These are phyloP conservation scores for Cercophora sp. DNA, from an alignment of 495 filamentous ascomycete genomes.

Conservation along the genomic window DNA sequence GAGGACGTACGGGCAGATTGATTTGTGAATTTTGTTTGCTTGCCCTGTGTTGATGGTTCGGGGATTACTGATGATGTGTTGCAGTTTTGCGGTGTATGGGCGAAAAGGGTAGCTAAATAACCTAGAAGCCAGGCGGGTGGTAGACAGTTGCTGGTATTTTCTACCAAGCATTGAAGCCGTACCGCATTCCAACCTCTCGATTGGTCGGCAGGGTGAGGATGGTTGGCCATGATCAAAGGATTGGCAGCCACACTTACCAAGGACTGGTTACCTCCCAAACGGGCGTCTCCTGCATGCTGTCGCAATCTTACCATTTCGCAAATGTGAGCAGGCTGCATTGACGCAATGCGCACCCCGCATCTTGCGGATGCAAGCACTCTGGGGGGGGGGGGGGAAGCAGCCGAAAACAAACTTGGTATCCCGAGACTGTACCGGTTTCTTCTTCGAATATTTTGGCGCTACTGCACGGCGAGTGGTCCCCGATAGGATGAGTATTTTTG, in stretches of 20 bases:
- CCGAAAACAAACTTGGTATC: not conserved
- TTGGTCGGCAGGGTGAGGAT: not conserved
- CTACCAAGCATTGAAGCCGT: no score
- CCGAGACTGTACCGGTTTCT: not conserved
- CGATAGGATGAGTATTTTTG: not conserved
- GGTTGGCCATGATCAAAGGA: not conserved
- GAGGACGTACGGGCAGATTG: no score
- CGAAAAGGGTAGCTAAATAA: no score
- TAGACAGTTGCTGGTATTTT: no score
- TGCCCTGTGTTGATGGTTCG: no score
- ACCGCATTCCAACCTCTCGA: no score
- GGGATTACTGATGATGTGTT: no score
- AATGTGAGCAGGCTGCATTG: not conserved
- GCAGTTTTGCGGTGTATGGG: no score
- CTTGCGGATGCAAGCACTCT: not conserved
- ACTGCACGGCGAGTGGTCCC: not conserved
- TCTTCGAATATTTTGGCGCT: not conserved
- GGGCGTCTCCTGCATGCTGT: not conserved
- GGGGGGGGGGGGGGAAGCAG: not conserved
- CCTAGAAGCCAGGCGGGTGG: no score
- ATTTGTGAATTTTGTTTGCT: no score
- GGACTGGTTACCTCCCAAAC: not conserved
- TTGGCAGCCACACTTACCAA: not conserved
- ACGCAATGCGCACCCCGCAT: slow-evolving; percentile 1
- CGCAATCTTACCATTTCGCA: not conserved